These are phyloP conservation scores for Gossypium gossypioides DNA, from an alignment of 441 rosid genomes.

Conservation along the genomic window DNA sequence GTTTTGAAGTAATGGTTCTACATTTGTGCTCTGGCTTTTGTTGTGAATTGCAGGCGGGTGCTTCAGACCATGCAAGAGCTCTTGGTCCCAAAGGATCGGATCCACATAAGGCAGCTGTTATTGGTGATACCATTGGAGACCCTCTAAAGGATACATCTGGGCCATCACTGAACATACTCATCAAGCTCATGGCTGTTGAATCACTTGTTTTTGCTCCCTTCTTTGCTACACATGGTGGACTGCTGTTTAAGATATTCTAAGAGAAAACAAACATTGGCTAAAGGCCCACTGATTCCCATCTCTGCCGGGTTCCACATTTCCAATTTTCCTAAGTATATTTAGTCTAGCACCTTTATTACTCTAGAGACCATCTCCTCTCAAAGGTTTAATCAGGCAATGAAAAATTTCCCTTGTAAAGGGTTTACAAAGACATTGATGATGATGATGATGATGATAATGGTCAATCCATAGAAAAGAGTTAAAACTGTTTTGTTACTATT, in stretches of 20 bases:
- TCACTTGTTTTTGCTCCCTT: constrained; percentile 62
- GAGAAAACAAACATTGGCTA: constrained; percentile 4
- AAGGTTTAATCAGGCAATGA: constrained; percentile 11
- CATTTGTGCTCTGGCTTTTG: neutral
- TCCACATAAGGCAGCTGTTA: constrained; percentile 57
- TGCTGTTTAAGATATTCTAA: constrained; percentile 46
- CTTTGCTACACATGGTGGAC: constrained; percentile 55
- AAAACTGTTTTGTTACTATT: constrained; percentile 7
- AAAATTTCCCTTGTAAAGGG: constrained; percentile 12
- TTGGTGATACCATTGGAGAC: constrained; percentile 59
- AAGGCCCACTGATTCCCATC: neutral
- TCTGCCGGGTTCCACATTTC: constrained; percentile 14
- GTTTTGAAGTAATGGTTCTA: neutral
- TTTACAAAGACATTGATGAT: constrained; percentile 8
- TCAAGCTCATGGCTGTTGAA: constrained; percentile 69
- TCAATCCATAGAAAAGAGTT: constrained; percentile 13
- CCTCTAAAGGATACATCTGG: constrained; percentile 68
- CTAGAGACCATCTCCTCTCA: constrained; percentile 8
- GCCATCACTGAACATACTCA: constrained; percentile 61
- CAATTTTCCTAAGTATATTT: constrained; percentile 16
- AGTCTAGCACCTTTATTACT: constrained; percentile 18
- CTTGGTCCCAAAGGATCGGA: constrained; percentile 64
- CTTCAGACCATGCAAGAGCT: constrained; percentile 49
- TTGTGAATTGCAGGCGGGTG: constrained; percentile 39
- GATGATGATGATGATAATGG: constrained; percentile 18